Percentiles rank a stretch among this genome's conserved stretches.
Conservation (phyloP, 2,329 filamentous ascomycete species). For the Tympanopsis confertula region DNA sequence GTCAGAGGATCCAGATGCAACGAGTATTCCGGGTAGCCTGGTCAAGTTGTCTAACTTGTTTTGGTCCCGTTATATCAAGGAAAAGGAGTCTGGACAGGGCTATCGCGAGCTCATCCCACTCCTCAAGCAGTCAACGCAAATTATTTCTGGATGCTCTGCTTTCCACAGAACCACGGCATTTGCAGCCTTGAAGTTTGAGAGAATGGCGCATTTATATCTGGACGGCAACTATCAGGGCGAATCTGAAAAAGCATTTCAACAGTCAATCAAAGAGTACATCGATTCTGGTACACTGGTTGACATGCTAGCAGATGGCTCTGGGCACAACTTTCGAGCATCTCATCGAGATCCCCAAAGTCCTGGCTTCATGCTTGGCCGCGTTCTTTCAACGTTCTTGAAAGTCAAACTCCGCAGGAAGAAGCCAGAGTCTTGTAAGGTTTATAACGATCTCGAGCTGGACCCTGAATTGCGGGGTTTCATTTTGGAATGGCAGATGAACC, state of each 20-base stretch:
- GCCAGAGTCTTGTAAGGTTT: background rate
- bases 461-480: background rate
- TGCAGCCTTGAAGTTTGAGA: conserved; percentile 27
- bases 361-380: background rate
- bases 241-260: conserved; percentile 20
- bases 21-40: background rate
- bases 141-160: conserved; percentile 18
- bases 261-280: conserved; percentile 26
- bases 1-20: conserved; percentile 5
- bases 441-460: background rate
- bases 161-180: conserved; percentile 22
- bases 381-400: background rate
- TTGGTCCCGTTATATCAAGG: conserved; percentile 30
- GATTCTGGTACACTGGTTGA: conserved; percentile 19
- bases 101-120: conserved; percentile 20
- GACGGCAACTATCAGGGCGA: conserved; percentile 19
- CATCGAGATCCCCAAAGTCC: background rate
- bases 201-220: conserved; percentile 24
- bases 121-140: conserved; percentile 23
- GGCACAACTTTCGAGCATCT: conserved; percentile 4
- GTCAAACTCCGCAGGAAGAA: background rate
- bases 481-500: background rate
- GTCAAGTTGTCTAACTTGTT: conserved; percentile 27
- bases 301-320: conserved; percentile 12
- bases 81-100: conserved; percentile 19